phyloP scores from a whole-genome alignment of 208 protist genomes.

The Acanthamoeba royreba region DNA sequence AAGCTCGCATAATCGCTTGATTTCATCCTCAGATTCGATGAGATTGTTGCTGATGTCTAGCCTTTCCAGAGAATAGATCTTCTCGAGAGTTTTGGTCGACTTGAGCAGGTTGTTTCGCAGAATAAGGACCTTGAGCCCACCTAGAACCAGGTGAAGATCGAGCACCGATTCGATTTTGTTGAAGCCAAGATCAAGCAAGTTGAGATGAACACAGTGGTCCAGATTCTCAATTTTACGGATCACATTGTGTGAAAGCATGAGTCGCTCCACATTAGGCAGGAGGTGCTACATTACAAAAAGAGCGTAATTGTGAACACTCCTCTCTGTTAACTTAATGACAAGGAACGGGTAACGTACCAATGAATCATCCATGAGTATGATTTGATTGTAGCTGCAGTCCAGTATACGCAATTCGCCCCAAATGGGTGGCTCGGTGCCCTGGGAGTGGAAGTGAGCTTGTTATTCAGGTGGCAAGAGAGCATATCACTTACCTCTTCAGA shows the following conservation, averaged over 20 bases:
- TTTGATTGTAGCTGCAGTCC: neutral
- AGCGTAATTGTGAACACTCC: no score
- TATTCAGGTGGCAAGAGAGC: no score
- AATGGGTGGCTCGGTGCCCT: neutral
- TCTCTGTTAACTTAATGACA: no score
- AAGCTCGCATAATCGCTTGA: neutral
- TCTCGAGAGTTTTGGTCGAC: neutral
- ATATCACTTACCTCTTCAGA: no score
- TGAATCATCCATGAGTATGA: neutral
- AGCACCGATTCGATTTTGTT: conserved; percentile 11
- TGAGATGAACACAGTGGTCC: neutral
- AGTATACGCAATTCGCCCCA: neutral
- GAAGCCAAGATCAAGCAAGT: neutral
- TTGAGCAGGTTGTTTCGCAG: neutral
- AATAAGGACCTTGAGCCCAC: neutral
- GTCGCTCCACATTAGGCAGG: neutral
- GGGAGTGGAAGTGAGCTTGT: no score
- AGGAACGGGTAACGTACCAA: neutral
- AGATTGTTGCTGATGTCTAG: neutral
- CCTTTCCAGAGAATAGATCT: neutral
- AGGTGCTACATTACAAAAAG: neutral
- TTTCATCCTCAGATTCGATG: neutral
- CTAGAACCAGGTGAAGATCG: neutral
- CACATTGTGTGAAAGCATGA: neutral
- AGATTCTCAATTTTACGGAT: conserved; percentile 9